A percentile compares a stretch with the other conserved stretches of the same genome.
These are phyloP conservation scores for Amanita polypyramis DNA, from an alignment of 768 basidiomycete species.

Conservation along the genomic window DNA sequence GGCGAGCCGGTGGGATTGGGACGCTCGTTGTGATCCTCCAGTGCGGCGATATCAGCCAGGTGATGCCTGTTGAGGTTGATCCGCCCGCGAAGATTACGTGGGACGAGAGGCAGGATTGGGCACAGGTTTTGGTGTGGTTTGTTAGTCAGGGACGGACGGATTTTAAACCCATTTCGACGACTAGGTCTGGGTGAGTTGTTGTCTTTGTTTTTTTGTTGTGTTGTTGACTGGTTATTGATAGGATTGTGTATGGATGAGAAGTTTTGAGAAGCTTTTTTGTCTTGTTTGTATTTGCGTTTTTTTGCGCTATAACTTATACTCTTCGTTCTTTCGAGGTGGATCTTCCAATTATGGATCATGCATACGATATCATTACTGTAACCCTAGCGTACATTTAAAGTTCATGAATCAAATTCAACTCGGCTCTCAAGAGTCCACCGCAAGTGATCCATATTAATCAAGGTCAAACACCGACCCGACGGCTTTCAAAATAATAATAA, in stretches of 20 bases:
- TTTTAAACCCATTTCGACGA: conserved; percentile 78
- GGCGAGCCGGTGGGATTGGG: conserved; percentile 67
- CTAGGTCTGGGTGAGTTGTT: conserved; percentile 35
- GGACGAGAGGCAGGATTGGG: conserved; percentile 71
- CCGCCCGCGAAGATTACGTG: conserved; percentile 66
- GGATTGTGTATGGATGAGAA: neutral
- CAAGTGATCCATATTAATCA: too few species aligned
- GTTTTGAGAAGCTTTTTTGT: too few species aligned
- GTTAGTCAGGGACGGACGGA: conserved; percentile 64
- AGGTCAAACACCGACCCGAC: too few species aligned
- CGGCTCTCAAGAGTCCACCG: too few species aligned
- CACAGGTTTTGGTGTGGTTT: conserved; percentile 55
- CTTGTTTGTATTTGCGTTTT: too few species aligned
- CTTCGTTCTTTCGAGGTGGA: too few species aligned
- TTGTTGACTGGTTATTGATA: neutral
- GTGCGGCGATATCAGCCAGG: conserved; percentile 66
- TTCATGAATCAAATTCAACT: too few species aligned
- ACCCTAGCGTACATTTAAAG: too few species aligned
- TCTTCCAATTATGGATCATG: too few species aligned
- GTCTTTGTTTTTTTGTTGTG: neutral
- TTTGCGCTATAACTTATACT: too few species aligned
- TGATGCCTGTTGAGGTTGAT: conserved; percentile 84
- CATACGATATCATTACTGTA: too few species aligned
- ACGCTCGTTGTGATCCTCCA: conserved; percentile 67
- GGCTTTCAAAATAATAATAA: too few species aligned